Base-by-base conservation (phyloP, 2,329 filamentous ascomycete species). In the Cytospora piceicola region DNA sequence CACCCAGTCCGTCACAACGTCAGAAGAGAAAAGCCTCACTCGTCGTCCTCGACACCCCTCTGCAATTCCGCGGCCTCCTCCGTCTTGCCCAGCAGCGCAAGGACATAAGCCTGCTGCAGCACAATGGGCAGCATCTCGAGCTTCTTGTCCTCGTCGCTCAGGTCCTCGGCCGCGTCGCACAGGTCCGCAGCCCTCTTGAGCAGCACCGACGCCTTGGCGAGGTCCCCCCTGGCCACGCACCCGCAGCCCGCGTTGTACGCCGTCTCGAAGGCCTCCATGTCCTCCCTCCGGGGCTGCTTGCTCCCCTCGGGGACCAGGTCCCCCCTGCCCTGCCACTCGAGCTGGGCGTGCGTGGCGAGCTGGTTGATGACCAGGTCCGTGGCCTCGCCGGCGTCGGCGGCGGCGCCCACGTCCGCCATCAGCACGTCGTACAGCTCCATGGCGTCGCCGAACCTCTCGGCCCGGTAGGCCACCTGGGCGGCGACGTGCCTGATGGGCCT, bases 171-270 rank as follows among this genome's bases (percentile, higher is more conserved):
- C 5, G 85, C 85, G 74, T 90, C 87, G 74, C 92, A 95, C 24
- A 94, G 80, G 70, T 88, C 85, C 70, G 84, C 85, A 2, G 92
- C 88, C 62, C 89, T 83, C 77, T 89, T 90, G 67, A 95, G 78
- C 64, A 94, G 80, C 29, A 89, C 79, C 27, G 87, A 83, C 1
- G 87, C 91, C 70, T 87, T 84, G 5, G 78, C 82, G 46, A 91
- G 80, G 70, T 91, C 88, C 9, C 88, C 89, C 56, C 86, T 82
- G 17, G 90, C 90, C 71, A 95, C 88, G 74, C 86, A 87, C 24
- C 83, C 83, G 75, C 91, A 94, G 11, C 91, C 92, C 29, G 87
- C 85, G 75, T 96, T 96, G 78, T 92, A 96, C 14, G 90, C 89
- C 30, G 90, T 89, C 79, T 95, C 92, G 71, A 95, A 95, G 2